Conservation (phyloP, 2,329 filamentous ascomycete genomes). For the Epichloe hybrida region DNA sequence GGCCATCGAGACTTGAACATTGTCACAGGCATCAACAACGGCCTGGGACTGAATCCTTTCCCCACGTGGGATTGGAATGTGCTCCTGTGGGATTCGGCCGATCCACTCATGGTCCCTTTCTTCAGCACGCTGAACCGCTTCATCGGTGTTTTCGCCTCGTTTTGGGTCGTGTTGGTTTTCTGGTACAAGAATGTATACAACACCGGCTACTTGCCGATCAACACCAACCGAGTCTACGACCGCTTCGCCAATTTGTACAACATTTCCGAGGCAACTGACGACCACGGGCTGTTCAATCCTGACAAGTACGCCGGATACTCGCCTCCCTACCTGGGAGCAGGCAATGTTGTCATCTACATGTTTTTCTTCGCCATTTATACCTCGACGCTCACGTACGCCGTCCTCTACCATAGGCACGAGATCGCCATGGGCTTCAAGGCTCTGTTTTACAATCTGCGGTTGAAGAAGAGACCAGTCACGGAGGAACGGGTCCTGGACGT, state of each 20-base stretch:
- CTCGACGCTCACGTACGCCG: slow-evolving; percentile 35
- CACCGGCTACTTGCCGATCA: slow-evolving; percentile 40
- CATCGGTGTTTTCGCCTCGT: slow-evolving; percentile 40
- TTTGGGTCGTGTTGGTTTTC: slow-evolving; percentile 40
- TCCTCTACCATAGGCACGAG: slow-evolving; percentile 38
- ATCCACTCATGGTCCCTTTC: slow-evolving; percentile 36
- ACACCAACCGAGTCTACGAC: slow-evolving; percentile 37
- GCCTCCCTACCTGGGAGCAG: slow-evolving; percentile 36
- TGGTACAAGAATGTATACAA: slow-evolving; percentile 48
- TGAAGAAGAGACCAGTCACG: slow-evolving; percentile 21
- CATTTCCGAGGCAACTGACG: slow-evolving; percentile 27
- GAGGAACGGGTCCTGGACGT: slow-evolving; percentile 28
- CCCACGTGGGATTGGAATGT: slow-evolving; percentile 37
- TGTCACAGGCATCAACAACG: slow-evolving; percentile 30
- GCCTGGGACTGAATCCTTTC: slow-evolving; percentile 31
- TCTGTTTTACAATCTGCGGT: slow-evolving; percentile 30
- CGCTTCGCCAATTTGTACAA: slow-evolving; percentile 35
- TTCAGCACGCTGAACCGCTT: slow-evolving; percentile 50
- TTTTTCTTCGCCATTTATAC: slow-evolving; percentile 43
- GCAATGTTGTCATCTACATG: slow-evolving; percentile 37
- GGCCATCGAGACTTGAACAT: slow-evolving; percentile 27
- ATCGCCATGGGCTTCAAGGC: slow-evolving; percentile 35
- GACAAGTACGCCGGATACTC: slow-evolving; percentile 36
- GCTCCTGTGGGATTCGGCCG: slow-evolving; percentile 27
- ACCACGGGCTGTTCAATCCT: slow-evolving; percentile 29